Evolutionary conservation across 75 land plant genomes (phyloP), one percentile per base, ranked within the genome.

Genomic region (Selaginella moellendorffii): DNA sequence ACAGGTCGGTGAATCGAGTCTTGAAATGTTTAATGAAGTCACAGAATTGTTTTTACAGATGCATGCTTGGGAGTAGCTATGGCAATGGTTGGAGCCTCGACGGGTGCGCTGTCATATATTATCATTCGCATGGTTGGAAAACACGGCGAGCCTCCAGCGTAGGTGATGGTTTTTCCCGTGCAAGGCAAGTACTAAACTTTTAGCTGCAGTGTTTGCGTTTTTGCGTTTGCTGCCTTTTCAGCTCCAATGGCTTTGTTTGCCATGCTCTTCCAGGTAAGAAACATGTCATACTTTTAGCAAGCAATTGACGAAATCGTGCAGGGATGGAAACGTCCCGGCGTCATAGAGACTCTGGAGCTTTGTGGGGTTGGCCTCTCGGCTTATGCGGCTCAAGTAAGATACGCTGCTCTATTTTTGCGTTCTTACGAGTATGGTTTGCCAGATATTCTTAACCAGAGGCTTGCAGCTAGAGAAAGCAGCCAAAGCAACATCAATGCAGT

Each of bases 111-210:
- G n/a, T 56, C 59, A 8, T 56, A 56, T 24, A 56, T 56, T 21
- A 56, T 19, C 24, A 71, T 79, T 46, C 78, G 81, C 29, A 75
- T 74, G 54, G 74, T 70, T 59, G 76, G 82, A 36, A 82, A 82
- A 67, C 78, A 81, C 53, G 69, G 82, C 31, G 84, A 82, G 61
- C 82, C 76, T 54, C 81, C 84, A 22, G 26, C 75, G 84, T 82
- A 76, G 42, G 84, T 0, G n/a, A 36, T 36, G 46, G 46, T 14
- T 5, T 36, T 5, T 5, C 5, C 46, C 14, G 46, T 36, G 46
- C 10, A 36, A n/a, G 5, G 46, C 46, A 5, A 36, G 14, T 36
- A 22, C 25, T 20, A 24, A 2, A 53, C 2, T 62, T 29, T 46
- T 26, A 60, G 5, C 42, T 79, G 67, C 79, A 82, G 84, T 63